phyloP scores from a whole-genome alignment of 139 green algal species.

The Asterochloris sp. region DNA sequence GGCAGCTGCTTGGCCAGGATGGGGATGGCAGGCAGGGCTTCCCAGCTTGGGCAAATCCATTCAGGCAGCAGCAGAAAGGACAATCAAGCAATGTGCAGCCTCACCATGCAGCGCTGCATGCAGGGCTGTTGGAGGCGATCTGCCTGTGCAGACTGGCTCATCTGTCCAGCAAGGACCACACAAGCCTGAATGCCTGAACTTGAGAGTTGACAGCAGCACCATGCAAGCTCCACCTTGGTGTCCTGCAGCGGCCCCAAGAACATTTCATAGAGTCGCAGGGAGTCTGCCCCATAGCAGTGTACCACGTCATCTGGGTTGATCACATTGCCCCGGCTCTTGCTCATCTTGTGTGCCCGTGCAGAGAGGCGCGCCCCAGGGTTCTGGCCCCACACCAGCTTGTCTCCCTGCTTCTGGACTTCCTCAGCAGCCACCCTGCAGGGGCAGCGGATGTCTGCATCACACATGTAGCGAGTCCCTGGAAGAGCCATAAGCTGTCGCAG shows the following conservation, averaged over 20 bases:
- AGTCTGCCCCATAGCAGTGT: conserved; percentile 88
- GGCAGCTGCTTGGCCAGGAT: too few relatives aligned
- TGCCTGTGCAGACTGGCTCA: not conserved
- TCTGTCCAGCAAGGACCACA: not conserved
- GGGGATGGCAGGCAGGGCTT: too few relatives aligned
- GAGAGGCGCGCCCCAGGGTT: conserved; percentile 62
- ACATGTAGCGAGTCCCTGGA: too few relatives aligned
- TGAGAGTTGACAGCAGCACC: not conserved
- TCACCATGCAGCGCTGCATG: too few relatives aligned
- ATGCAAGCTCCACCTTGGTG: conserved; percentile 65
- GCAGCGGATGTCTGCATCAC: not conserved
- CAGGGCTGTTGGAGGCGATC: not conserved
- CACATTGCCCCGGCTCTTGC: conserved; percentile 96
- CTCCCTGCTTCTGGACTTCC: conserved; percentile 65
- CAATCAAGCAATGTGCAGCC: too few relatives aligned
- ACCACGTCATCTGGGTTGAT: conserved; percentile 99
- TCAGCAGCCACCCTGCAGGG: conserved; percentile 37
- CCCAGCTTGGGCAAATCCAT: too few relatives aligned
- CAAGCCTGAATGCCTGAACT: not conserved
- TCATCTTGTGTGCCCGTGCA: conserved; percentile 96
- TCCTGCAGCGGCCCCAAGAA: conserved; percentile 97
- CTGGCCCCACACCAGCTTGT: conserved; percentile 59
- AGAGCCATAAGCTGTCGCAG: too few relatives aligned
- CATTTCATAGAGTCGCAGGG: conserved; percentile 98
- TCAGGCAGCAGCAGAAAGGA: too few relatives aligned